These are phyloP conservation scores for Coelastrella sp. DNA, from an alignment of 139 green algal genomes.

Conservation along the genomic window DNA sequence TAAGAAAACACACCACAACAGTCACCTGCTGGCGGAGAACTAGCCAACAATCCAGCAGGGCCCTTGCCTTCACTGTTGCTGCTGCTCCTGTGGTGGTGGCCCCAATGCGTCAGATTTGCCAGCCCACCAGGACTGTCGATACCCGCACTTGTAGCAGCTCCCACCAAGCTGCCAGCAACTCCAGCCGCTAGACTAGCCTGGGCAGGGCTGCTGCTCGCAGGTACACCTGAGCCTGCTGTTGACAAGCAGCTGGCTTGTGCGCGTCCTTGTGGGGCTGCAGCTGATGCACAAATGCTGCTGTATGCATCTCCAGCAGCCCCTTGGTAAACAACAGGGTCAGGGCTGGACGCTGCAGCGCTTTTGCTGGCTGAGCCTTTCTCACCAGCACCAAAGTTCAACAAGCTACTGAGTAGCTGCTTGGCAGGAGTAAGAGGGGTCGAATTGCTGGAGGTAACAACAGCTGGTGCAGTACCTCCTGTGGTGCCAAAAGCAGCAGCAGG, in stretches of 20 bases:
- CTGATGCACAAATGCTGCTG: not conserved
- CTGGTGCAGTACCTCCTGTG: not conserved
- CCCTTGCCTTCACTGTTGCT: not conserved
- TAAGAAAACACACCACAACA: not conserved
- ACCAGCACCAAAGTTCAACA: constrained; percentile 1
- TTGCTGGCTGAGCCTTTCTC: constrained; percentile 1
- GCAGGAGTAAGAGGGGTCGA: not conserved
- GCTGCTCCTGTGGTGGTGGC: not conserved
- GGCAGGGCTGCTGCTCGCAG: not conserved
- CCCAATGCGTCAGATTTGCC: not conserved
- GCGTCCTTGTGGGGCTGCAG: not conserved
- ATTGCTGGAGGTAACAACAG: not conserved
- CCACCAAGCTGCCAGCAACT: not conserved
- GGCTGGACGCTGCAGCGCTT: not conserved
- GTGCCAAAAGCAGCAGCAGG: not conserved
- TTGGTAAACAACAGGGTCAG: not conserved
- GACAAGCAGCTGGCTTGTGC: not conserved
- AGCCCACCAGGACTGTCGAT: not conserved
- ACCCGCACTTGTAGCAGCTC: not conserved
- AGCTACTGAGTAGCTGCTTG: constrained; percentile 22
- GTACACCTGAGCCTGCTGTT: not conserved
- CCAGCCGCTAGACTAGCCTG: constrained; percentile 6
- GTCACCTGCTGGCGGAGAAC: not conserved
- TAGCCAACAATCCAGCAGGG: not conserved
- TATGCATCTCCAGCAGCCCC: not conserved